Base-by-base conservation (phyloP, 2,329 filamentous ascomycete species). In the Aspergillus ibericus region DNA sequence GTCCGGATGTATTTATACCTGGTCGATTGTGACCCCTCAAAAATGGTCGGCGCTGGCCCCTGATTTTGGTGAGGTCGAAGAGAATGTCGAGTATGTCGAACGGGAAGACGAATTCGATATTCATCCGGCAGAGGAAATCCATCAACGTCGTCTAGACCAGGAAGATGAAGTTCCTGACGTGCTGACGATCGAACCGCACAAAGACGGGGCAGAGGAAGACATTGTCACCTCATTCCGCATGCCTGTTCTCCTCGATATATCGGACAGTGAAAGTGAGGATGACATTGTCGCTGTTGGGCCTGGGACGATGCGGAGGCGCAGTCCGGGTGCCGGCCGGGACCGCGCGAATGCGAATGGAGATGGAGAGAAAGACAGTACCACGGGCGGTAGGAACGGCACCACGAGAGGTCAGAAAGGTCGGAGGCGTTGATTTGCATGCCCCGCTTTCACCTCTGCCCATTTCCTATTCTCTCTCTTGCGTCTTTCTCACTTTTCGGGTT, bases 71-170 rank as follows among this genome's bases (percentile, higher is more conserved):
- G 95, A 99, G 75, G 92, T 99, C 13, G 95, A 99, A 76, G 95
- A 99, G 77, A 99, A 99, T 67, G 92, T 96, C 20, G 92, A 98
- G 73, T 99, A 99, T 72, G 86, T 96, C 42, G 95, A 99, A 75
- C 85, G 86, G 56, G 95, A 99, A 77, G 95, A 99, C 72, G 95
- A 99, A 72, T 99, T 99, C 68, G 96, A 99, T 74, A 96, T 98
- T 57, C 95, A 98, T 72, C 92, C 92, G 0, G 89, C 93, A 58
- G 93, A 97, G 72, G 93, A 98, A 74, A 88, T 98, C 56, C 92
- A 96, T 72, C 93, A 96, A 74, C 86, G 93, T 29, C 86, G 93
- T 44, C 82, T 98, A 2, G 93, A 98, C 72, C 84, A 89, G 12
- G 95, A 99, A 76, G 95, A 98, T 68, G 95, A 98, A 73, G 88